Conservation (phyloP, 2,329 filamentous ascomycete species). For the Talaromyces sp. region DNA sequence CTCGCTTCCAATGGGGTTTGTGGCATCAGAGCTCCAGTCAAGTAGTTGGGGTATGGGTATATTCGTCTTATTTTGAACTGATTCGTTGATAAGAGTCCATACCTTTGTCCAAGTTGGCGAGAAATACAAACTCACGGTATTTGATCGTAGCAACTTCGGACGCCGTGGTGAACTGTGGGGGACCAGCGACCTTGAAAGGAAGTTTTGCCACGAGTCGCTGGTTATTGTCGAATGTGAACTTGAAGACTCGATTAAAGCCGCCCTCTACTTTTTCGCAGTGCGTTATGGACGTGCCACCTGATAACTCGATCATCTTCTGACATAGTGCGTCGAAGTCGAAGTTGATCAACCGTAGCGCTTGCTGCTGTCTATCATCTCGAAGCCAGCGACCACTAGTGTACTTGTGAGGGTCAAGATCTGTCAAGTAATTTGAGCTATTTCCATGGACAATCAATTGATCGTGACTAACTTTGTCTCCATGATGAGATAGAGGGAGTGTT, state of each 20-base stretch:
- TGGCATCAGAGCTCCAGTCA: too few species aligned
- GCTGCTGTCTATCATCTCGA: conserved; percentile 39
- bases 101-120: neutral
- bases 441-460: too few species aligned
- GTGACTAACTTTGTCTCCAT: too few species aligned
- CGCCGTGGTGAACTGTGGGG: conserved; percentile 38
- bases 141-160: conserved; percentile 52
- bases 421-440: too few species aligned
- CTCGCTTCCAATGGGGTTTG: conserved; percentile 12
- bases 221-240: conserved; percentile 45
- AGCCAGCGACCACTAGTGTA: conserved; percentile 47
- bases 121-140: conserved; percentile 38
- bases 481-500: too few species aligned
- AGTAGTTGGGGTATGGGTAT: conserved; percentile 13
- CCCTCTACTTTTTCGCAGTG: conserved; percentile 49
- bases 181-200: conserved; percentile 45
- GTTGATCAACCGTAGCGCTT: conserved; percentile 37
- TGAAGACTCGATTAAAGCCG: conserved; percentile 49
- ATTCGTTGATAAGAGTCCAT: neutral
- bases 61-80: conserved; percentile 4
- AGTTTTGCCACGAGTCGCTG: conserved; percentile 44
- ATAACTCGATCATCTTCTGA: conserved; percentile 38
- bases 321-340: conserved; percentile 48
- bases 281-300: conserved; percentile 36
- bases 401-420: too few species aligned